Evolutionary conservation across 371 early-diverging fungal genomes (phyloP), one percentile per base, ranked within the genome.

Genomic region (Thermomucor indicae-seudaticae): DNA sequence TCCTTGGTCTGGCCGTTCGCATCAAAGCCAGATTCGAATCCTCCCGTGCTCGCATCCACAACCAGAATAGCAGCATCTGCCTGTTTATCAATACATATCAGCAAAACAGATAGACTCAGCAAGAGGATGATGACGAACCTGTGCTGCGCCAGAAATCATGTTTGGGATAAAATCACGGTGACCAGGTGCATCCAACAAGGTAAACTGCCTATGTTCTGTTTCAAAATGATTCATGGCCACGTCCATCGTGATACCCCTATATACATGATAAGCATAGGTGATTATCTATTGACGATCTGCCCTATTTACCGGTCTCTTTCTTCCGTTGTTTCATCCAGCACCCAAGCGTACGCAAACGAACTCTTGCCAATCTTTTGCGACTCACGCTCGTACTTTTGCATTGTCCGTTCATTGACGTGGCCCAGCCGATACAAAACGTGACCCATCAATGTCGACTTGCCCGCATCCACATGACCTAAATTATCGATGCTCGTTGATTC

Each of bases 81-180:
- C 66, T 58, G 46, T 44, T 6, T 6, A 6, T 17, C 32, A 14
- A 32, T 32, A n/a, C n/a, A n/a, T 32, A 16, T 39, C 28, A 10
- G 10, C 47, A 28, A 43, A 38, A 16, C 44, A 17, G 20, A 25
- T n/a, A 7, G 24, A n/a, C n/a, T n/a, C 28, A 22, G 25, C 20
- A 22, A 5, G 24, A 31, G 37, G 17, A 12, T 24, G 3, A 3
- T 28, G 0, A 7, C 11, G 28, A 58, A 70, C 73, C 52, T 96
- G 98, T 20, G 92, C 84, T 0, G 99, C 96, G 7, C 99, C 99
- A 1, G 89, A 86, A 50, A 99, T 99, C 99, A 99, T 99, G 64
- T 95, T 95, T n/a, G 97, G 95, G 39, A 99, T 90, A 70, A 97
- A 99, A 70, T 97, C 96, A 40, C 94, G 85, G 66, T 99, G 99